A percentile compares a stretch with the other conserved stretches of the same genome.
Conservation (phyloP, 257 asterid genomes). For the Prunella vulgaris region DNA sequence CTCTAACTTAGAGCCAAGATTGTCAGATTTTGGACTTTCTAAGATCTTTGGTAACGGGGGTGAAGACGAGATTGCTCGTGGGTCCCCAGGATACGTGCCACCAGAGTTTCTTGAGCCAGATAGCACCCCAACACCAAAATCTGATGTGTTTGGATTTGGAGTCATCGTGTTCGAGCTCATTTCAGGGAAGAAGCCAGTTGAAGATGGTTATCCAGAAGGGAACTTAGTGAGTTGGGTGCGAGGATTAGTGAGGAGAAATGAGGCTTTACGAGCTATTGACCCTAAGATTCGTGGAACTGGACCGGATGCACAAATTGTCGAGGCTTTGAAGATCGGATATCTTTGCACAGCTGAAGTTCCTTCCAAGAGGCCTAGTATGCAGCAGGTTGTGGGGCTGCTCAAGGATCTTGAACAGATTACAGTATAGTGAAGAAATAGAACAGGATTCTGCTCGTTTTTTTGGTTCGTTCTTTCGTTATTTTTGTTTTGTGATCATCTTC, state of each 20-base stretch:
- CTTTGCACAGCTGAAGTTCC: slow-evolving; percentile 83
- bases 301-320: slow-evolving; percentile 50
- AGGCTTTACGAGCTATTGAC: slow-evolving; percentile 48
- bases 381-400: slow-evolving; percentile 84
- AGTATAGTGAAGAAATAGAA: slow-evolving; percentile 23
- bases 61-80: slow-evolving; percentile 61
- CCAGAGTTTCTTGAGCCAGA: slow-evolving; percentile 66
- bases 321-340: slow-evolving; percentile 82
- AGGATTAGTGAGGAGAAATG: slow-evolving; percentile 54
- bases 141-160: slow-evolving; percentile 79
- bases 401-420: slow-evolving; percentile 68
- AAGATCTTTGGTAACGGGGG: slow-evolving; percentile 58
- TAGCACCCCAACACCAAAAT: slow-evolving; percentile 54
- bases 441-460: neutral
- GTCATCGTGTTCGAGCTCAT: slow-evolving; percentile 72
- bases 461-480: neutral
- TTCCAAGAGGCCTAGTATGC: slow-evolving; percentile 78
- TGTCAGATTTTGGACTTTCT: slow-evolving; percentile 74
- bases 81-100: slow-evolving; percentile 60
- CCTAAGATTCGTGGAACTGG: slow-evolving; percentile 69
- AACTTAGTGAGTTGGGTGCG: slow-evolving; percentile 69
- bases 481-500: neutral
- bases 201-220: slow-evolving; percentile 48
- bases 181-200: slow-evolving; percentile 65
- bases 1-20: slow-evolving; percentile 60